Base-by-base conservation (phyloP, 495 filamentous ascomycete genomes). In the Rhypophila decipiens region DNA sequence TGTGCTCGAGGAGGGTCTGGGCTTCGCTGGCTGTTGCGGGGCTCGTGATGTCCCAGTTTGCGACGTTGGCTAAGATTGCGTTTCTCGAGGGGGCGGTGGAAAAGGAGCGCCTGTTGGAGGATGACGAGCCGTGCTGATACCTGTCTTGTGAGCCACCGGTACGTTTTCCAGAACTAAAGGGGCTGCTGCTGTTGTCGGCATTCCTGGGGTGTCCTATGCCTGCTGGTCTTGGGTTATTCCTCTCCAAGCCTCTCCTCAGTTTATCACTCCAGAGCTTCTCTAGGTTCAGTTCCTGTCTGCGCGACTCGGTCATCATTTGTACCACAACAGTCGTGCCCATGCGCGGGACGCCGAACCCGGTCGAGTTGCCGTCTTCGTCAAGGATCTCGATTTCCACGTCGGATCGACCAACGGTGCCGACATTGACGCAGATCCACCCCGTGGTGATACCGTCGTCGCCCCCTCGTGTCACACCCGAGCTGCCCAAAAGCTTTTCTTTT, bases 361-460 rank as follows among this genome's bases (percentile, higher is more conserved):
- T 61, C 76, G 83, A 39, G 58, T 66, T 51, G 66, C 79, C 53
- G 67, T 66, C 48, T 53, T 64, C 61, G 39, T 63, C 53, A 51
- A 66, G 39, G 60, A 67, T 57, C 4, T 63, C 58, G 21, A 66
- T 59, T 44, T 78, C 69, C n/a, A 59, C 50, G 5, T 62, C 65
- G 5, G 70, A 56, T 19, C 61, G 69, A 46, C 84, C 77, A 11
- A 95, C 76, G 13, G 75, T 74, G 1, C 90, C 88, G 2, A 89
- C 72, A 65, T 95, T 90, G 35, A 97, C 86, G 66, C 94, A 98
- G 8, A 98, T 86, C 93, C 93, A 98, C 1, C 89, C 90, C 13
- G 90, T 94, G 22, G 79, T 79, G 31, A 95, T 86, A 1, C 88
- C 90, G 56, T 95, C 89, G 55, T 94, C 81, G 0, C 61, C 56